Conservation (phyloP, 2,329 filamentous ascomycete species). For the Teratosphaeriaceae sp. region DNA sequence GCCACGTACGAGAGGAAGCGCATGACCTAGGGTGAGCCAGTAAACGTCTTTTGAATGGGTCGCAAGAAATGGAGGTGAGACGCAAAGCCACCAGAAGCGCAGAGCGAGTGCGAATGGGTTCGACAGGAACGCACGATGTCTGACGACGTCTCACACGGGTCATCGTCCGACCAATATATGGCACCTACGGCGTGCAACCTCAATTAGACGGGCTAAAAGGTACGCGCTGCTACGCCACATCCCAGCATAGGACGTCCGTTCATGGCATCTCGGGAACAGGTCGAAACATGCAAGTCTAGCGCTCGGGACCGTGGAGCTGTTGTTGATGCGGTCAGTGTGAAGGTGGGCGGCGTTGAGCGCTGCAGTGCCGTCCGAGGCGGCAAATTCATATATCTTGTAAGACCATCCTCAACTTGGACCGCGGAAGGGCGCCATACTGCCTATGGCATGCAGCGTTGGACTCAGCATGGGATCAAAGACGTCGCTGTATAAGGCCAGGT, state of each 20-base stretch:
- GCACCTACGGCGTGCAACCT: neutral
- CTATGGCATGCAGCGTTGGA: no score
- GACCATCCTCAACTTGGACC: no score
- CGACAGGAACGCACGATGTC: conserved; percentile 4
- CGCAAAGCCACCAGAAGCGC: no score
- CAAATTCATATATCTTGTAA: conserved; percentile 4
- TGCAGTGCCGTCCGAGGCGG: conserved; percentile 13
- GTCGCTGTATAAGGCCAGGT: no score
- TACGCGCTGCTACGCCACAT: conserved; percentile 10
- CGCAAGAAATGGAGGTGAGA: no score
- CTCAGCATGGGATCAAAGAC: no score
- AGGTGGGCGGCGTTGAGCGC: conserved; percentile 5
- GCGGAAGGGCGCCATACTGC: no score
- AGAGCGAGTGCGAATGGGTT: no score
- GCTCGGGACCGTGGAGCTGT: neutral
- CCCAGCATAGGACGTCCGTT: neutral
- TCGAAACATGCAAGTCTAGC: neutral
- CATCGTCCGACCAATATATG: neutral
- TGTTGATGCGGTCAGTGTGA: neutral
- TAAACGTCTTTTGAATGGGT: no score
- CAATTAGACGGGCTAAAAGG: neutral
- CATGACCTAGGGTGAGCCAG: no score
- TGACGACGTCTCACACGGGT: neutral
- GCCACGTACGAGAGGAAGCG: neutral
- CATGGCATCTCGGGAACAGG: neutral